Evolutionary conservation across 2,329 filamentous ascomycete species (phyloP).

Genomic region (Proliferodiscus dingleyae): DNA sequence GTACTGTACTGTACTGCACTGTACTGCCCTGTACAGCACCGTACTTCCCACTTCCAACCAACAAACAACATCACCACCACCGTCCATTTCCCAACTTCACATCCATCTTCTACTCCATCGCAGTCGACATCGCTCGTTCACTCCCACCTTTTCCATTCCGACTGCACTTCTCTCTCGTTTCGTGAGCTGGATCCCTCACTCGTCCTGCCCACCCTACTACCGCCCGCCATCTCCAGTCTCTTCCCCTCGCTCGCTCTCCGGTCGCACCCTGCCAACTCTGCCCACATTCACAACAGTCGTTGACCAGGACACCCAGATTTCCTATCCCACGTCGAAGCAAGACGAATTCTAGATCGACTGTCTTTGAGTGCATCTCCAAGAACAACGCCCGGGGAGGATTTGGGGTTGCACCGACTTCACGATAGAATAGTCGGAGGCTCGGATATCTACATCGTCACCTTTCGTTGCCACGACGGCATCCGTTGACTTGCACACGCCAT

Average conservation of each 20-base stretch:
- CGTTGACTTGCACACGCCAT: slow-evolving; percentile 21
- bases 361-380: background rate
- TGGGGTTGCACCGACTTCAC: background rate
- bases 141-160: slow-evolving; percentile 8
- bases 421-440: slow-evolving; percentile 15
- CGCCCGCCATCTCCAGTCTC: slow-evolving; percentile 10
- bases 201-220: no score
- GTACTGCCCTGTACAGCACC: no score
- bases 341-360: background rate
- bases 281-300: slow-evolving; percentile 6
- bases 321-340: background rate
- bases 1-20: background rate
- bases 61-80: background rate
- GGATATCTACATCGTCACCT: slow-evolving; percentile 13
- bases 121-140: slow-evolving; percentile 12
- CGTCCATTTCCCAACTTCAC: background rate
- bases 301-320: background rate
- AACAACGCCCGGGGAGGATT: background rate
- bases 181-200: slow-evolving; percentile 27
- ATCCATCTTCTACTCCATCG: slow-evolving; percentile 1
- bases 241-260: slow-evolving; percentile 14
- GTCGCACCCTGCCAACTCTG: slow-evolving; percentile 9
- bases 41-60: no score
- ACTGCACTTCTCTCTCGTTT: slow-evolving; percentile 22
- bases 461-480: slow-evolving; percentile 20